Evolutionary conservation across 2,329 filamentous ascomycete genomes (phyloP).

Genomic region (Chrysoporthe austroafricana): DNA sequence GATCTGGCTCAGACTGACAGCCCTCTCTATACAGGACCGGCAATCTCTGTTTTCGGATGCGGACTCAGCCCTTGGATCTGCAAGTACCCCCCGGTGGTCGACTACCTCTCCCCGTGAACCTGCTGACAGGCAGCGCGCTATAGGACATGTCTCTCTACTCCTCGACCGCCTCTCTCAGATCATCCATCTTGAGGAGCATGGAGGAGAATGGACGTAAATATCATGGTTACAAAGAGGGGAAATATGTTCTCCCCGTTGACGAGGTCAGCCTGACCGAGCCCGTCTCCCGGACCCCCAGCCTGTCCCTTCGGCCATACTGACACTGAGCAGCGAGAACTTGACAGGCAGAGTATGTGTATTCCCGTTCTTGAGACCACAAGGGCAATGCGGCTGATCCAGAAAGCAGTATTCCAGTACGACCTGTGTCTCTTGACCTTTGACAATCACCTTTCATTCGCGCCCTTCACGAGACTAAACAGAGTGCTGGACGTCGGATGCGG

Average conservation of each 20-base stretch:
- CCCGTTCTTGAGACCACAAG: background rate
- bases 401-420: constrained; percentile 40
- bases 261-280: constrained; percentile 33
- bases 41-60: constrained; percentile 29
- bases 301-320: constrained; percentile 10
- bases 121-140: constrained; percentile 13
- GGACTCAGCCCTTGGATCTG: constrained; percentile 38
- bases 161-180: constrained; percentile 39
- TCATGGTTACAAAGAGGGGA: constrained; percentile 44
- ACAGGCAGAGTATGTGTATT: constrained; percentile 36
- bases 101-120: background rate
- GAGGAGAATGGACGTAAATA: constrained; percentile 45
- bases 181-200: constrained; percentile 36
- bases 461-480: constrained; percentile 45
- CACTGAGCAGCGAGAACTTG: constrained; percentile 40
- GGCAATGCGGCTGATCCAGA: constrained; percentile 6
- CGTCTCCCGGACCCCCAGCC: background rate
- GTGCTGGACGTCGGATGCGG: constrained; percentile 57
- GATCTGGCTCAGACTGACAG: background rate
- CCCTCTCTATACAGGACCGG: constrained; percentile 14
- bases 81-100: constrained; percentile 25
- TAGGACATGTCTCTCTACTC: constrained; percentile 38
- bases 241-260: constrained; percentile 44
- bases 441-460: constrained; percentile 49
- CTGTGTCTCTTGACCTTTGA: constrained; percentile 47